Conservation (phyloP, 1,284 basidiomycete genomes). For the Pyrrhoderma lamaoense region DNA sequence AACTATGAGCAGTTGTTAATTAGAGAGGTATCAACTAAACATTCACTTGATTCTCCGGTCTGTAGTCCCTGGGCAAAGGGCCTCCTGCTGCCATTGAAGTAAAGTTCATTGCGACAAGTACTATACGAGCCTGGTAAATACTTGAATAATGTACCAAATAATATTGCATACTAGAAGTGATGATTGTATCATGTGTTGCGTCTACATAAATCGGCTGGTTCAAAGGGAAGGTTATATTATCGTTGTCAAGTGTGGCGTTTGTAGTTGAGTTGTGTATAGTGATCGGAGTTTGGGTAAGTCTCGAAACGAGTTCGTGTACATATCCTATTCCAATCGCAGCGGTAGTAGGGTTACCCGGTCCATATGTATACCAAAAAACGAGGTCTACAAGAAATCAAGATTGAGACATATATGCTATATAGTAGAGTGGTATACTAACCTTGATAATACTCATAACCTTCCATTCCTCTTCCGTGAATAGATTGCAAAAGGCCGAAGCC, state of each 20-base stretch:
- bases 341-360: constrained; percentile 38
- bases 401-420: neutral
- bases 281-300: constrained; percentile 56
- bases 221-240: constrained; percentile 67
- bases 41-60: constrained; percentile 43
- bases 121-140: constrained; percentile 28
- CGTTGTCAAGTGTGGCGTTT: constrained; percentile 64
- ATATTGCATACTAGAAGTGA: constrained; percentile 31
- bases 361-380: constrained; percentile 49
- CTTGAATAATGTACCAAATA: neutral
- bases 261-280: constrained; percentile 63
- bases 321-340: constrained; percentile 76
- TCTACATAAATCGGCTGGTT: constrained; percentile 63
- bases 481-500: constrained; percentile 63
- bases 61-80: constrained; percentile 49
- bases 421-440: constrained; percentile 43
- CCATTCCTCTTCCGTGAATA: constrained; percentile 59
- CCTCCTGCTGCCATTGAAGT: constrained; percentile 49
- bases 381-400: constrained; percentile 11
- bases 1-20: neutral
- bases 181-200: constrained; percentile 65
- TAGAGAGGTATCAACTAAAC: neutral
- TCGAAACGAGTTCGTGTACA: constrained; percentile 78
- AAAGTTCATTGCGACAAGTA: constrained; percentile 54
- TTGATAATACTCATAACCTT: constrained; percentile 56